Percentiles rank a stretch among this genome's conserved stretches.
phyloP scores from a whole-genome alignment of 768 basidiomycete genomes.

The Cantharellus cinnabarinus region DNA sequence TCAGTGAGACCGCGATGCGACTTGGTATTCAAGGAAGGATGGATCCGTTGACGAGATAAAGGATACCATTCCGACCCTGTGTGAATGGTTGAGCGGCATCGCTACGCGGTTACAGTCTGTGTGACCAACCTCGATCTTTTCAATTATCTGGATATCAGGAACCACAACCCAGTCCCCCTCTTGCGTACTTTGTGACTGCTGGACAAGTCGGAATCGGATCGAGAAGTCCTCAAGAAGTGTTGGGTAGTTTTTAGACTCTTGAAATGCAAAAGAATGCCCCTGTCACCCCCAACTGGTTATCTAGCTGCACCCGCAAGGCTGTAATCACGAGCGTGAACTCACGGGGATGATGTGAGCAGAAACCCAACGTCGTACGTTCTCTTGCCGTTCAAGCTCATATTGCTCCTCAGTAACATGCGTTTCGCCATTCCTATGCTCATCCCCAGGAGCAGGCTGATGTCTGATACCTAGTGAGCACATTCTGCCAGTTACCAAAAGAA shows the following conservation, averaged over 20 bases:
- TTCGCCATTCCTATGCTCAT: slow-evolving; percentile 10
- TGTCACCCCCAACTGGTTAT: not conserved
- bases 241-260: not conserved
- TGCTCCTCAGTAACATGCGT: slow-evolving; percentile 46
- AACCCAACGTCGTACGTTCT: slow-evolving; percentile 63
- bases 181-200: slow-evolving; percentile 14
- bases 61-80: slow-evolving; percentile 26
- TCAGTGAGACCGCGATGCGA: not conserved
- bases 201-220: slow-evolving; percentile 29
- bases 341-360: slow-evolving; percentile 73
- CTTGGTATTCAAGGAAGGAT: slow-evolving; percentile 11
- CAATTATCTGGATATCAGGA: slow-evolving; percentile 32
- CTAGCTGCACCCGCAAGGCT: not conserved
- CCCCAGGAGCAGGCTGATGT: slow-evolving; percentile 12
- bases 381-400: slow-evolving; percentile 32
- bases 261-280: not conserved
- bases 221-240: slow-evolving; percentile 42
- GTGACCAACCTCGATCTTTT: slow-evolving; percentile 36
- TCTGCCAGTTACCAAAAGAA: not conserved
- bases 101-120: not conserved
- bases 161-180: slow-evolving; percentile 44
- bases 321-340: slow-evolving; percentile 11
- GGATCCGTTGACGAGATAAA: slow-evolving; percentile 39
- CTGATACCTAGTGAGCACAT: slow-evolving; percentile 3
- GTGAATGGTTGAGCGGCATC: not conserved